Evolutionary conservation across 2,329 filamentous ascomycete species (phyloP), one percentile per base, ranked within the genome.

Genomic region (Elsinoe batatas): DNA sequence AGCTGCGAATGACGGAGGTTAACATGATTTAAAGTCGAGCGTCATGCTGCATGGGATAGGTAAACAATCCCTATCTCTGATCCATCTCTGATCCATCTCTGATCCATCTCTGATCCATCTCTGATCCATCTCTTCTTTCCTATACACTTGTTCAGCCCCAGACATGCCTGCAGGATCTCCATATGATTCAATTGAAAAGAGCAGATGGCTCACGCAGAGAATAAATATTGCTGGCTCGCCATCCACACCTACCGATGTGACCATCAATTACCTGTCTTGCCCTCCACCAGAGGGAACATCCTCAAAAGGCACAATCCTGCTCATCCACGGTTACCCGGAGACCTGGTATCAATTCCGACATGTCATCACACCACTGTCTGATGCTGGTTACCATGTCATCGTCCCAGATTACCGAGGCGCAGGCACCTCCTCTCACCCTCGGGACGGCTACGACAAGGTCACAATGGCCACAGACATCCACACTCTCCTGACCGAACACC

Each of bases 291-390:
- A 49, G 13, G 44, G 13, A n/a, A 49, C 40, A 44, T 13, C 57
- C 15, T 47, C 56, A 26, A 67, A 67, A 60, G 71, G 71, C 20
- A 64, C 65, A 12, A 69, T 74, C n/a, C 61, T 76, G 13, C 68
- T 76, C 17, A 72, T 77, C 36, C 74, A 77, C 56, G 74, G 74
- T 58, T 77, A 74, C 57, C 74, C 74, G 1, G 68, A 76, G 59
- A 74, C 74, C 5, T 72, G 70, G 2, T 74, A 75, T 58, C 74
- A 73, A 59, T 74, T 70, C 58, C 70, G 71, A 4, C 66, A 69
- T 50, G 68, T 71, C 15, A 69, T 72, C 37, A 61, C 60, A 1
- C 69, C 68, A 6, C 60, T 74, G 10, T 57, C 69, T 5, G 60
- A 67, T 44, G 67, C 69, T 15, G 70, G 71, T 13, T 72, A 73